Evolutionary conservation across 768 basidiomycete species (phyloP), one percentile per base, ranked within the genome.

Genomic region (Kwoniella shandongensis): DNA sequence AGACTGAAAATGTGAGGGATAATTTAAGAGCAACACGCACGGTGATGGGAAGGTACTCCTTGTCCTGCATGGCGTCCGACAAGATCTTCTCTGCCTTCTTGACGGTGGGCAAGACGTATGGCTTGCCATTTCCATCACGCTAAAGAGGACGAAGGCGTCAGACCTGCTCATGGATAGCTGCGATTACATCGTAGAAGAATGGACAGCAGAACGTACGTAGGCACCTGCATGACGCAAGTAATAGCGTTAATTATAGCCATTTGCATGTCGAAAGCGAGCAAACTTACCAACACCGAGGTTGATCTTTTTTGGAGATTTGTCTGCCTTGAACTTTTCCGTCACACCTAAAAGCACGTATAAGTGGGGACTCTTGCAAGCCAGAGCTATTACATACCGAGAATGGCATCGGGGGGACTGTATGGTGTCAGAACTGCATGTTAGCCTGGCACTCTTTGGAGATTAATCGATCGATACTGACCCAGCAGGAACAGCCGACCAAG

Each of bases 31-130:
- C 46, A 25, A 41, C 70, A 30, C 46, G 67, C 70, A 32, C n/a
- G 53, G 88, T 90, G 75, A 99, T 99, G 58, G 91, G 89, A 40
- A 97, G 84, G 77, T 97, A 98, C 77, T 98, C 94, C 79, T 98
- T 94, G 84, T 98, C 89, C 61, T 91, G 79, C 41, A 80, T 78
- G n/a, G 83, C 81, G 44, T 83, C 78, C 42, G 81, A 79, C 46
- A 97, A 74, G 57, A 85, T 75, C 61, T 86, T 84, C 58, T 76
- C 74, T 44, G 70, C 91, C 84, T 91, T 90, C 77, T 88, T 85
- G 35, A 99, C 96, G 40, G 86, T 85, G 44, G 83, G 86, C 54
- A 99, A 81, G 53, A 99, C 86, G 76, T 92, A 98, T 4, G 94
- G 94, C 79, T 96, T 97, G 54, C 96, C 96, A 52, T 87, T 81